Base-by-base conservation (phyloP, 176 grass and related monocot genomes). In the Cymbopogon citratus region DNA sequence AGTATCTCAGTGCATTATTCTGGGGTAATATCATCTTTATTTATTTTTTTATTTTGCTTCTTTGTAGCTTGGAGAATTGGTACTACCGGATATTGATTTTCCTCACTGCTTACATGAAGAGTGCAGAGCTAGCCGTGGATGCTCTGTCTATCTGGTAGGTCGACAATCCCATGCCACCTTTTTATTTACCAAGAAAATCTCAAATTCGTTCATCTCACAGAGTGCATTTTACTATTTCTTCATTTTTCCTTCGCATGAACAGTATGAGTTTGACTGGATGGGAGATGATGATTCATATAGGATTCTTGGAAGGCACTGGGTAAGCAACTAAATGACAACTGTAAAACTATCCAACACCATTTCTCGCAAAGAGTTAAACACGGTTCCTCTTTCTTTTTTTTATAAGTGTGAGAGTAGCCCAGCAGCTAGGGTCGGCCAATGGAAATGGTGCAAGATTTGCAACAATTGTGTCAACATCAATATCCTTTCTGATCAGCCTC, bases 201-300 rank as follows among this genome's bases (percentile, higher is more conserved):
- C 38, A 40, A 40, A 40, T 40, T 10, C 8, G 7, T 40, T 40
- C 8, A 40, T 40, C 1, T 40, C 38, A 40, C 1, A 40, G 38
- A 40, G 38, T 40, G 9, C 38, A 40, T 40, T 40, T 40, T 40
- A 40, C 38, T 8, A 10, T 40, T 40, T 40, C 38, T 40, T 40
- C 38, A 10, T 45, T 7, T 29, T 1, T 4, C 2, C 16, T 76
- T 51, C n/a, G 7, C 81, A 43, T 71, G 18, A 77, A 40, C 73
- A 39, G 80, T 68, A 66, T 66, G 61, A 94, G 89, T 63, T 87
- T 94, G 31, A 73, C 41, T 35, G 67, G 16, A 64, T 91, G 83
- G 94, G 83, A 97, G 66, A 46, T 97, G 91, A 97, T 93, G 88
- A 87, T 97, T 61, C 90, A 87, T 51, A 12, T 93, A 16, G 94